These are phyloP conservation scores for Delitschia confertaspora DNA, from an alignment of 495 filamentous ascomycete genomes.

Conservation along the genomic window DNA sequence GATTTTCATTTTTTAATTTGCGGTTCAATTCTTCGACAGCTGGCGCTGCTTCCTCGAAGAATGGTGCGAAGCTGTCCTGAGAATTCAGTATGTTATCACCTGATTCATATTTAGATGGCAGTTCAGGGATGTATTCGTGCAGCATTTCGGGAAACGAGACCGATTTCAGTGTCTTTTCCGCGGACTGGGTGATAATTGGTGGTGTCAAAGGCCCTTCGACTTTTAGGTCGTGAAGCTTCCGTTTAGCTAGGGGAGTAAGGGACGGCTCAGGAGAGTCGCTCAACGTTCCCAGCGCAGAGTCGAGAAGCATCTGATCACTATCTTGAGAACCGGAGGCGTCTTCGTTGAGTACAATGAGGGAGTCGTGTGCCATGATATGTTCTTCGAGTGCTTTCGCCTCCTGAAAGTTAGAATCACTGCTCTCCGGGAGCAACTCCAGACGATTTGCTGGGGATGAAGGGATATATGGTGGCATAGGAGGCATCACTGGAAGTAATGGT, in stretches of 20 bases:
- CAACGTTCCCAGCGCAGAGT: too few relatives aligned
- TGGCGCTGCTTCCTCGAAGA: conserved; percentile 42
- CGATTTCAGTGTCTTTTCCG: conserved; percentile 30
- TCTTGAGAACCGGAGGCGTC: conserved; percentile 19
- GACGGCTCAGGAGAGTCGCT: conserved; percentile 21
- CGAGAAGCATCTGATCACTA: conserved; percentile 26
- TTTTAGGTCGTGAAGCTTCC: conserved; percentile 35
- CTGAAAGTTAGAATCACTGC: conserved; percentile 37
- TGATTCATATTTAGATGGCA: conserved; percentile 24
- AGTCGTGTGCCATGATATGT: conserved; percentile 34
- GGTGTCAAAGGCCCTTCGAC: conserved; percentile 40
- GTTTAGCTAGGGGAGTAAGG: conserved; percentile 23
- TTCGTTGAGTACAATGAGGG: conserved; percentile 16
- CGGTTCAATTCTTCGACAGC: conserved; percentile 37
- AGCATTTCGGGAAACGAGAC: conserved; percentile 36
- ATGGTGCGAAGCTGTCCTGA: conserved; percentile 33
- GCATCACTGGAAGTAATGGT: conserved; percentile 46
- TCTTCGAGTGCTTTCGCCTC: conserved; percentile 45
- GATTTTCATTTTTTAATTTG: conserved; percentile 51
- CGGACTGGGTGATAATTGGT: conserved; percentile 20
- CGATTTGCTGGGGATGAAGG: conserved; percentile 41
- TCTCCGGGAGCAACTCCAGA: conserved; percentile 48
- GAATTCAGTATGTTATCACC: conserved; percentile 23
- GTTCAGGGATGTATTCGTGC: conserved; percentile 26
- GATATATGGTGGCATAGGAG: conserved; percentile 37